Conservation (phyloP, 129 eudicot genomes). For the Pseudognaphalium luteoalbum region DNA sequence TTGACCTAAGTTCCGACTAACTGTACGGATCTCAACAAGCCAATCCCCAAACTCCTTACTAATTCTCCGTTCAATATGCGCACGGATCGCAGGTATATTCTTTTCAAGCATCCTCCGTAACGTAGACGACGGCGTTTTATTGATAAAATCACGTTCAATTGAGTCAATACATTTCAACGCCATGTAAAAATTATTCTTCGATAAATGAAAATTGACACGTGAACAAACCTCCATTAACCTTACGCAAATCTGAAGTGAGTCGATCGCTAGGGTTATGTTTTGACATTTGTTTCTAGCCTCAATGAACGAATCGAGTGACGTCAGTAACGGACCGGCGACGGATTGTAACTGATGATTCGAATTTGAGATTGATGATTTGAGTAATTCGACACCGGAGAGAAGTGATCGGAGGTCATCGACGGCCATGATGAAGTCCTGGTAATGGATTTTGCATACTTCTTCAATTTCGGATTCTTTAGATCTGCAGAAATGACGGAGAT, state of each 20-base stretch:
- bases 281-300: conserved; percentile 61
- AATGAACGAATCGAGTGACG: conserved; percentile 70
- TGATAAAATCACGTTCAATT: conserved; percentile 51
- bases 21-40: conserved; percentile 88
- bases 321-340: conserved; percentile 70
- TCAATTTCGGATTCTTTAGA: conserved; percentile 94
- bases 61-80: conserved; percentile 64
- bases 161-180: conserved; percentile 83
- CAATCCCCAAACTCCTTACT: conserved; percentile 89
- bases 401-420: conserved; percentile 93
- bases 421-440: conserved; percentile 90
- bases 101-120: conserved; percentile 75
- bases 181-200: conserved; percentile 60
- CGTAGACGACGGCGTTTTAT: conserved; percentile 62
- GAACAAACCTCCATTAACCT: conserved; percentile 68
- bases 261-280: conserved; percentile 62
- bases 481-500: conserved; percentile 69
- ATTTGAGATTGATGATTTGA: conserved; percentile 65
- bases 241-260: conserved; percentile 52
- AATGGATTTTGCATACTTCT: conserved; percentile 88
- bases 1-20: conserved; percentile 85
- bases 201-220: conserved; percentile 62
- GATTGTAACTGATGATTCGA: conserved; percentile 67
- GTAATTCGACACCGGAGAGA: conserved; percentile 78
- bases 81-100: conserved; percentile 76